Evolutionary conservation across 805 yeast species (phyloP).

Genomic region (Wickerhamiella cacticola): DNA sequence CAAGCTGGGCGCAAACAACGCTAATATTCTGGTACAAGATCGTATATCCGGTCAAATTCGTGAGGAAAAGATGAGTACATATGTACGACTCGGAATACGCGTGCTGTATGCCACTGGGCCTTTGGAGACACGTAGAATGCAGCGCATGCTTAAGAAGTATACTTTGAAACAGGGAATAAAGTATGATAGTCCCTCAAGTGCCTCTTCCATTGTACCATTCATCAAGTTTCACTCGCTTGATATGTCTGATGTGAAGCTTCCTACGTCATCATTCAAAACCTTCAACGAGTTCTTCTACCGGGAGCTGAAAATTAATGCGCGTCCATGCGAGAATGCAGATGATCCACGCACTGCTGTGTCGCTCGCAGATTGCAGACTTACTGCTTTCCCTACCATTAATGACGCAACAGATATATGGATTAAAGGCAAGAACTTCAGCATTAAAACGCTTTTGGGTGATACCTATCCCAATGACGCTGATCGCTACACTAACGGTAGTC

Average conservation of each 20-base stretch:
- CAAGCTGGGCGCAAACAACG: constrained; percentile 77
- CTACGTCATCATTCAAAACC: constrained; percentile 43
- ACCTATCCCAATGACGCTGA: constrained; percentile 30
- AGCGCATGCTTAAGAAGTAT: constrained; percentile 53
- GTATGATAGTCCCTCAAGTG: constrained; percentile 62
- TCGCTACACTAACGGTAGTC: constrained; percentile 39
- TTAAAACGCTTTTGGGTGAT: constrained; percentile 45
- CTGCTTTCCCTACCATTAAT: constrained; percentile 48
- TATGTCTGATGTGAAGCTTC: constrained; percentile 51
- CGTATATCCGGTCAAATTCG: constrained; percentile 75
- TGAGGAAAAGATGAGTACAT: constrained; percentile 86
- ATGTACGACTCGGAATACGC: constrained; percentile 78
- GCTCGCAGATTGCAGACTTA: constrained; percentile 81
- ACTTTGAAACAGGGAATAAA: constrained; percentile 74
- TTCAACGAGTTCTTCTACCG: constrained; percentile 89
- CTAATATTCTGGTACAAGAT: constrained; percentile 89
- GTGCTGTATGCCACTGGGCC: constrained; percentile 74
- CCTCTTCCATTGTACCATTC: constrained; percentile 57
- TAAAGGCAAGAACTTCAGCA: constrained; percentile 66
- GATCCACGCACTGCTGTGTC: constrained; percentile 46
- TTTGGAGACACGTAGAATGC: constrained; percentile 68
- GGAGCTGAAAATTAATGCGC: constrained; percentile 53
- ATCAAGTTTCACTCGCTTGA: constrained; percentile 74
- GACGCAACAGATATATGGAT: constrained; percentile 75
- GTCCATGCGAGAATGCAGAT: constrained; percentile 52